Conservation (phyloP, 2,329 filamentous ascomycete species). For the Hymenoscyphus salicellus region DNA sequence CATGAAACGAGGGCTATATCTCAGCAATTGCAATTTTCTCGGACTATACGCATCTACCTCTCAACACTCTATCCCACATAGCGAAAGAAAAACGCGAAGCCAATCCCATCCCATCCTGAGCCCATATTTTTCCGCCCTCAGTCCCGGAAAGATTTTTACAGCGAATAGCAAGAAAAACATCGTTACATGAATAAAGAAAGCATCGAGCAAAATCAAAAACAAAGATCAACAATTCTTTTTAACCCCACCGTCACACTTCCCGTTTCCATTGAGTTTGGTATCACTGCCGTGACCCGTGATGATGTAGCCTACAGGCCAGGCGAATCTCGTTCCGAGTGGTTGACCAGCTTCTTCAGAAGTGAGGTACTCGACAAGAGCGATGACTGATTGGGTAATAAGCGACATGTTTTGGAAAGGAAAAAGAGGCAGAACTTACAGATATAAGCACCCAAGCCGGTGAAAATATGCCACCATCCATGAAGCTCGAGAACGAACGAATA, state of each 20-base stretch:
- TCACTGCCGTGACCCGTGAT: conserved; percentile 17
- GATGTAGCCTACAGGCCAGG: conserved; percentile 31
- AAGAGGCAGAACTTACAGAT: conserved; percentile 26
- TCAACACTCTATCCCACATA: no score
- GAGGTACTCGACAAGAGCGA: conserved; percentile 36
- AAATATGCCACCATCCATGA: conserved; percentile 63
- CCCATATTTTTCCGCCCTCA: no score
- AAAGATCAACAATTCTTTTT: neutral
- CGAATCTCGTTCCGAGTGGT: conserved; percentile 28
- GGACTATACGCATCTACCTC: no score
- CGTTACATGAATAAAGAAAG: no score
- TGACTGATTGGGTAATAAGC: conserved; percentile 22
- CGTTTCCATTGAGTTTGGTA: neutral
- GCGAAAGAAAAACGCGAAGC: no score
- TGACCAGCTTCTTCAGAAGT: conserved; percentile 35
- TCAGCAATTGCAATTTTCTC: no score
- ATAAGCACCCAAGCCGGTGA: conserved; percentile 54
- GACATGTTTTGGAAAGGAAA: neutral
- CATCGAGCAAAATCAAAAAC: neutral
- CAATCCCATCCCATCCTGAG: no score
- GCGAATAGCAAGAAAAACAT: no score
- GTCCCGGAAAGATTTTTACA: no score
- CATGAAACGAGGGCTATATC: no score
- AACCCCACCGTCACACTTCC: neutral
- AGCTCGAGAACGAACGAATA: conserved; percentile 56